These are phyloP conservation scores for Neonectria ditissima DNA, from an alignment of 2,329 filamentous ascomycete species.

Conservation along the genomic window DNA sequence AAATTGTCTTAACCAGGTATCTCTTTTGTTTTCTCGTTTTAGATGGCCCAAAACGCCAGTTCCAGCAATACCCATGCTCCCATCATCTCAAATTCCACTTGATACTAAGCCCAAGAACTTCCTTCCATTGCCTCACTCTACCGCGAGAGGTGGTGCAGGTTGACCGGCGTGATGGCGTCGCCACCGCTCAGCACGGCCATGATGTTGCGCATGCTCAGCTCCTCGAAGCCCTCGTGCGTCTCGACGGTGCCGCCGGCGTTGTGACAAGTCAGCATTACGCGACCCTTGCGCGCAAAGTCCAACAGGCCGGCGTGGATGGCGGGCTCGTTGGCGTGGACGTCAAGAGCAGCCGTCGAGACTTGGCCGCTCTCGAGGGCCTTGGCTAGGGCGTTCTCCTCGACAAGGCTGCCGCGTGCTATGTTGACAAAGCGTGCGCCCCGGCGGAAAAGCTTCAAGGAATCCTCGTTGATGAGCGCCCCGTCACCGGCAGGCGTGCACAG, in stretches of 20 bases:
- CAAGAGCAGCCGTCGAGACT: conserved; percentile 67
- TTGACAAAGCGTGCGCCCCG: conserved; percentile 71
- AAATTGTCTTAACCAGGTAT: not conserved
- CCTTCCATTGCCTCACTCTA: conserved; percentile 1
- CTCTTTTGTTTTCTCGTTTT: conserved; percentile 13
- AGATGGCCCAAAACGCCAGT: conserved; percentile 10
- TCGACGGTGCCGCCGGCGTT: conserved; percentile 76
- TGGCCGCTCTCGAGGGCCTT: conserved; percentile 66
- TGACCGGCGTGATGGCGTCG: conserved; percentile 71
- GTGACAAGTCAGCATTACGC: conserved; percentile 73
- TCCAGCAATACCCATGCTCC: conserved; percentile 16
- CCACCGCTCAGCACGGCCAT: conserved; percentile 66
- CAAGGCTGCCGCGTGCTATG: conserved; percentile 71
- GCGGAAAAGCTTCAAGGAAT: conserved; percentile 64
- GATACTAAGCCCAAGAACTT: not conserved
- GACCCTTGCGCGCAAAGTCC: conserved; percentile 53
- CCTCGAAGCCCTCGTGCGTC: conserved; percentile 75
- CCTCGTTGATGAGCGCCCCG: conserved; percentile 60
- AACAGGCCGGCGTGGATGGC: conserved; percentile 60
- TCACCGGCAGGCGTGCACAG: conserved; percentile 67
- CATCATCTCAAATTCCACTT: not conserved
- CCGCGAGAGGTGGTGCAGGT: conserved; percentile 63
- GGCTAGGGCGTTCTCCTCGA: conserved; percentile 73
- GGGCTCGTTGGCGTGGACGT: conserved; percentile 74
- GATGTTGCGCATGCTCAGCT: conserved; percentile 75